phyloP scores from a whole-genome alignment of 495 filamentous ascomycete species.

The Letharia columbiana region DNA sequence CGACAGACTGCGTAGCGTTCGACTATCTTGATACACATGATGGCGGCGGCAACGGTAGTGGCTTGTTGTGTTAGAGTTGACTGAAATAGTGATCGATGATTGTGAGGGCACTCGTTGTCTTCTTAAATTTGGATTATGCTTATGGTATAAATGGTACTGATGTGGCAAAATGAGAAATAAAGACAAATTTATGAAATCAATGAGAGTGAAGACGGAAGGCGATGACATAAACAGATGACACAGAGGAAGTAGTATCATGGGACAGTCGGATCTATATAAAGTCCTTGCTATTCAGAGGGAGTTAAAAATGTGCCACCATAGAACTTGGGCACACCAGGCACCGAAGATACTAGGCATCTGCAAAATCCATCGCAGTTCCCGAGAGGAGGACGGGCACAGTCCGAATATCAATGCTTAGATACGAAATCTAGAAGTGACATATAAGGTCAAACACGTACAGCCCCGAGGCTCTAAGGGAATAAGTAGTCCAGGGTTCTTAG shows the following conservation, averaged over 20 bases:
- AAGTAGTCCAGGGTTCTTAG: constrained; percentile 7
- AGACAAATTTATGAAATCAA: constrained; percentile 12
- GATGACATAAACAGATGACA: constrained; percentile 27
- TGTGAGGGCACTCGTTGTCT: neutral
- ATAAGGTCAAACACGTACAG: constrained; percentile 20
- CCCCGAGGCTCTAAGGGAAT: constrained; percentile 11
- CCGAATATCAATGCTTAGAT: constrained; percentile 8
- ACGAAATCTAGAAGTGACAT: constrained; percentile 13
- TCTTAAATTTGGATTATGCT: neutral
- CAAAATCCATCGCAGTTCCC: constrained; percentile 20
- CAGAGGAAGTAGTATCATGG: constrained; percentile 13
- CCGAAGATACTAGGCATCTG: constrained; percentile 21
- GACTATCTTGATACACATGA: constrained; percentile 65
- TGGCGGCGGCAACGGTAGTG: constrained; percentile 20
- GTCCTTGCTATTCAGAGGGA: neutral
- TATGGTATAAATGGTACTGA: constrained; percentile 1
- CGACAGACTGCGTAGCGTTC: constrained; percentile 73
- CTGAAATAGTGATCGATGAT: neutral
- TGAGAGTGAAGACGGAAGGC: constrained; percentile 15
- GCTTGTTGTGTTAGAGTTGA: neutral
- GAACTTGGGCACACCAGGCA: constrained; percentile 18
- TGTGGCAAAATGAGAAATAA: constrained; percentile 9
- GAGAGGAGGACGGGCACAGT: constrained; percentile 16
- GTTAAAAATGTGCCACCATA: neutral
- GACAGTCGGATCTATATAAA: constrained; percentile 13